phyloP scores from a whole-genome alignment of 306 rosid genomes.

The Phaseolus lunatus region DNA sequence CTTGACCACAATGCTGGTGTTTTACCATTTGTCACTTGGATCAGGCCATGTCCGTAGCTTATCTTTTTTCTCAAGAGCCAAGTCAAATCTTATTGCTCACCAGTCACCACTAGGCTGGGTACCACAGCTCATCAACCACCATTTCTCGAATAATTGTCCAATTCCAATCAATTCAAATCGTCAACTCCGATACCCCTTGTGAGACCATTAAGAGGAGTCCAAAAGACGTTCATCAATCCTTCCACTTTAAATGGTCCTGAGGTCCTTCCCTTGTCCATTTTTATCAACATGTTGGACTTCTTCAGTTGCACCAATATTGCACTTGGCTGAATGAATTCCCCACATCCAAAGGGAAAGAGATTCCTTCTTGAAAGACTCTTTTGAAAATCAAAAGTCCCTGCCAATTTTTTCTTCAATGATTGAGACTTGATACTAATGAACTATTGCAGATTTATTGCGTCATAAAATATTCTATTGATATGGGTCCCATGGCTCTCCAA shows the following conservation, averaged over 20 bases:
- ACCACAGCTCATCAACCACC: background rate
- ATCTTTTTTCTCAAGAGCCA: background rate
- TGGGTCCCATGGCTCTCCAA: background rate
- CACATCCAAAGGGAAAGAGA: background rate
- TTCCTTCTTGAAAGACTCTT: background rate
- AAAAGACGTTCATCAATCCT: background rate
- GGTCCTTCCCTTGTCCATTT: background rate
- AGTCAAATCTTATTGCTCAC: background rate
- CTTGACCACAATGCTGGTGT: background rate
- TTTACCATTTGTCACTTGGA: background rate
- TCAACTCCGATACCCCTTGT: background rate
- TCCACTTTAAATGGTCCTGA: background rate
- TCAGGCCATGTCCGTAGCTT: background rate
- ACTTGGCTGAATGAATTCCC: background rate
- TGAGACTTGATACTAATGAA: background rate
- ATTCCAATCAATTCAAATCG: background rate
- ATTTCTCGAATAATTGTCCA: background rate
- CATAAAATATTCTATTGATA: background rate
- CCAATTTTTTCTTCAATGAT: background rate
- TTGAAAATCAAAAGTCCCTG: background rate
- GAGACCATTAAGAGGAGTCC: background rate
- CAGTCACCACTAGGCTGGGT: background rate
- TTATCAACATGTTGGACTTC: background rate
- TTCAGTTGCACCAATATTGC: background rate
- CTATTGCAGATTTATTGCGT: background rate